Evolutionary conservation across 768 basidiomycete species (phyloP), one percentile per base, ranked within the genome.

Genomic region (Candolleomyces eurysporus): DNA sequence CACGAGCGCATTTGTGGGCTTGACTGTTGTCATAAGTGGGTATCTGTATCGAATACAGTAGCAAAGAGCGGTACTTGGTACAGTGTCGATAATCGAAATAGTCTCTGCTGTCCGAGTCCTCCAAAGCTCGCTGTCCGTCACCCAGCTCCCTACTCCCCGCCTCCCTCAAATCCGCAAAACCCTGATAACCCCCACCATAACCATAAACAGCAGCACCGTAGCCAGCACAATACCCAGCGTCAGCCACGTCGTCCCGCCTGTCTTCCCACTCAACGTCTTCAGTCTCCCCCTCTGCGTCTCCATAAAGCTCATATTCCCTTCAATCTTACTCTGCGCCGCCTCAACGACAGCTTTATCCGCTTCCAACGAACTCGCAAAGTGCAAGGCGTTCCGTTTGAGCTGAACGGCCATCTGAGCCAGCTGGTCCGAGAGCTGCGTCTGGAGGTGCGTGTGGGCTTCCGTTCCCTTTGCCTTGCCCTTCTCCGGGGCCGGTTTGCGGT

Each of bases 361-460:
- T 46, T 78, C 86, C 1, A 98, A 77, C 11, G 86, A 78, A 4
- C 80, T 79, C 5, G 89, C 83, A 70, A 98, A 96, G 66, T 93
- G 86, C 0, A 88, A 70, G 0, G 94, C 88, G 65, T 96, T 96
- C 22, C 84, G 80, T 67, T 91, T 92, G 54, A 98, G 85, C 69
- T 94, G 93, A 10, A 86, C 78, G 0, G 94, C 93, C 96, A 98
- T 98, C 59, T 85, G 73, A 0, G 86, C 87, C 26, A 96, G 84
- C 67, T 92, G 89, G 9, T 78, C 78, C 0, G 90, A 82, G 51
- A 96, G 84, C 22, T 91, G 84, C 55, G 92, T 84, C 26, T 96
- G 94, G 2, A 90, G 74, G 0, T 81, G 79, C 40, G 72, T 81
- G n/a, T 88, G 84, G 61, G 84, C 26, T 26, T 26, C 26, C 26